Percentiles rank a stretch among this genome's conserved stretches.
Conservation (phyloP, 2,329 filamentous ascomycete genomes). For the Ophiostoma ips region DNA sequence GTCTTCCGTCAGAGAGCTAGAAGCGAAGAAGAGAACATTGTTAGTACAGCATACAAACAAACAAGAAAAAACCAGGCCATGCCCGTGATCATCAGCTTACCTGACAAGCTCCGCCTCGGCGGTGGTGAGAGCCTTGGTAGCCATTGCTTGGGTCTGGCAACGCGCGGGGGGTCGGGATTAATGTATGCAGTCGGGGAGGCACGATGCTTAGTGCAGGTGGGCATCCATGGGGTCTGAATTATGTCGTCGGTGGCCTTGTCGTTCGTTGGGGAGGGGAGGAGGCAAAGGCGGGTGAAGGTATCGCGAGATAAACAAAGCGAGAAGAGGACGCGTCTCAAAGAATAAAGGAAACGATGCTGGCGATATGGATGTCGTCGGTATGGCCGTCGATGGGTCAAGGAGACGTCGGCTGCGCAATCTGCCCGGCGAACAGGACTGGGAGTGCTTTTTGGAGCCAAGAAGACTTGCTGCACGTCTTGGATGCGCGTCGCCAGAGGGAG, state of each 20-base stretch:
- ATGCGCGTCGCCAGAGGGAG: not conserved
- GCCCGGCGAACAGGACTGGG: not conserved
- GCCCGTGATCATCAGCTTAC: slow-evolving; percentile 22
- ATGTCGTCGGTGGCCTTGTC: not conserved
- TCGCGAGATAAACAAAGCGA: not conserved
- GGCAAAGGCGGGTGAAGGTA: not conserved
- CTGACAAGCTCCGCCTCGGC: slow-evolving; percentile 46
- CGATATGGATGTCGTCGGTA: too few relatives aligned
- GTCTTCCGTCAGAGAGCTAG: slow-evolving; percentile 61
- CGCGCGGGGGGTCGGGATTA: not conserved
- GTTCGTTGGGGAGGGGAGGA: not conserved
- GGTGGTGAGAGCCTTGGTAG: slow-evolving; percentile 25
- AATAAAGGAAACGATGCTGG: not conserved
- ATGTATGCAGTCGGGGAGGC: not conserved
- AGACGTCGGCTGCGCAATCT: not conserved
- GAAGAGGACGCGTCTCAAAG: not conserved
- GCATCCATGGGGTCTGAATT: slow-evolving; percentile 3
- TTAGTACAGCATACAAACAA: not conserved
- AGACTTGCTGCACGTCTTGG: not conserved
- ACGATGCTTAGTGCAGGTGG: not conserved
- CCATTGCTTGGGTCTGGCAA: slow-evolving; percentile 8
- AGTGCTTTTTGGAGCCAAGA: not conserved
- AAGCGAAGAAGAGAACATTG: not conserved
- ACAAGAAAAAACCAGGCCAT: not conserved
- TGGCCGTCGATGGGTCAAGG: not conserved